Evolutionary conservation across 768 basidiomycete species (phyloP), one percentile per base, ranked within the genome.

Genomic region (Amanita molliuscula): DNA sequence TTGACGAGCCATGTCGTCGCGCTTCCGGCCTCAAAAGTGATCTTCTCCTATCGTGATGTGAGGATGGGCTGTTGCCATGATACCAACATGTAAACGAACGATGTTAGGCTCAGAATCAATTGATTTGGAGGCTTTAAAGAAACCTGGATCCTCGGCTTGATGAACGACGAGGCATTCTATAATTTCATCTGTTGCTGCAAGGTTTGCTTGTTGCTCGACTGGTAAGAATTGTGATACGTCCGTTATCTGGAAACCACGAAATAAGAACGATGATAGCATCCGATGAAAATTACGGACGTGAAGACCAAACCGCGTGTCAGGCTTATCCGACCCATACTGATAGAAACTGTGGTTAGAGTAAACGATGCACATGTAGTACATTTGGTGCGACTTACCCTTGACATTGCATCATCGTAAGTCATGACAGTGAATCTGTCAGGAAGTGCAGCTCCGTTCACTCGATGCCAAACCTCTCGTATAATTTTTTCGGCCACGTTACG

Each of bases 251-350:
- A 48, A 29, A 55, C 31, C 44, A 53, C n/a, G 6, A 1, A 25
- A 28, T 45, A 36, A 37, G 25, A 46, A 38, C 8, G 6, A 21
- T 38, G 15, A 18, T 11, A 3, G 20, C 6, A 15, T 26, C 15
- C n/a, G 20, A 29, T n/a, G 50, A 55, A 43, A 46, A 48, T 47
- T 42, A 52, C 59, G 43, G 51, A 93, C 93, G 82, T 94, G 82
- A 55, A 94, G 75, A 49, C 78, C 78, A 67, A 91, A 93, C 49
- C 93, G 79, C 48, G 83, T 83, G 66, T 97, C 94, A 40, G 94
- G 94, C 69, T 96, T 96, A 67, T 96, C 93, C 50, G 88, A 88
- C 11, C 93, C 93, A 72, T 83, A 96, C 86, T 93, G 54, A 18
- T 57, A 58, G 49, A 28, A 54, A 59, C 50, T 61, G 50, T 31